Conservation (phyloP, 2,329 filamentous ascomycete genomes). For the Phaeosphaeriaceae sp. region DNA sequence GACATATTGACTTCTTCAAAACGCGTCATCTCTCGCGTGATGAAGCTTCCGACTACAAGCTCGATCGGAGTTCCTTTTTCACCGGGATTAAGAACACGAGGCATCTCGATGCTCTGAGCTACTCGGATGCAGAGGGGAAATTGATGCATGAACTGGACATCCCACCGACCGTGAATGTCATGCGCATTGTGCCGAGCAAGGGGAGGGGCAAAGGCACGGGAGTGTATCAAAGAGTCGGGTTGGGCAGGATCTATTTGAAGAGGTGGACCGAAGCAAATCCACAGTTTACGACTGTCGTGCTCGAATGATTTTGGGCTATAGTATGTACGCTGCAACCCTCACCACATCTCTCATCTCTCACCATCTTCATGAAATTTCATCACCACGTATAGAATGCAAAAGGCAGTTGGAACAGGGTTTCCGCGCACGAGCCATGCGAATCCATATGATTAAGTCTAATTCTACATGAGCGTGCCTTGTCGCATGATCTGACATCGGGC, state of each 20-base stretch:
- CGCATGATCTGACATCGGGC: slow-evolving; percentile 16
- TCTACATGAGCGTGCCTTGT: slow-evolving; percentile 32
- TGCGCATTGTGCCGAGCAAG: neutral
- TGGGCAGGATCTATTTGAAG: slow-evolving; percentile 11
- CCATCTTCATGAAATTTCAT: neutral
- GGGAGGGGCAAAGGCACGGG: neutral
- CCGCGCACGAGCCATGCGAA: slow-evolving; percentile 35
- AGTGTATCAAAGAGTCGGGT: slow-evolving; percentile 1
- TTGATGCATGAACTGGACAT: neutral
- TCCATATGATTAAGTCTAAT: slow-evolving; percentile 17
- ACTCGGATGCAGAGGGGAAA: neutral
- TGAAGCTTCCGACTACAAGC: no score
- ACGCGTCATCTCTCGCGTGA: no score
- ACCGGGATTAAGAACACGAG: neutral
- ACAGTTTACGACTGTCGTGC: slow-evolving; percentile 3
- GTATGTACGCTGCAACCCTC: neutral
- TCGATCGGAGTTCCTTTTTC: neutral
- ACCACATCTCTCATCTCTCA: neutral
- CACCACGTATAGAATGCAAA: neutral
- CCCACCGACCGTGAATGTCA: neutral
- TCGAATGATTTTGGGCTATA: slow-evolving; percentile 3
- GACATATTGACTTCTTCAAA: neutral
- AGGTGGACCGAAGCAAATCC: slow-evolving; percentile 10
- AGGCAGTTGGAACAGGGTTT: slow-evolving; percentile 3
- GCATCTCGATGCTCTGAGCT: neutral